Conservation (phyloP, 805 yeast species). For the Sugiyamaella floridensis region DNA sequence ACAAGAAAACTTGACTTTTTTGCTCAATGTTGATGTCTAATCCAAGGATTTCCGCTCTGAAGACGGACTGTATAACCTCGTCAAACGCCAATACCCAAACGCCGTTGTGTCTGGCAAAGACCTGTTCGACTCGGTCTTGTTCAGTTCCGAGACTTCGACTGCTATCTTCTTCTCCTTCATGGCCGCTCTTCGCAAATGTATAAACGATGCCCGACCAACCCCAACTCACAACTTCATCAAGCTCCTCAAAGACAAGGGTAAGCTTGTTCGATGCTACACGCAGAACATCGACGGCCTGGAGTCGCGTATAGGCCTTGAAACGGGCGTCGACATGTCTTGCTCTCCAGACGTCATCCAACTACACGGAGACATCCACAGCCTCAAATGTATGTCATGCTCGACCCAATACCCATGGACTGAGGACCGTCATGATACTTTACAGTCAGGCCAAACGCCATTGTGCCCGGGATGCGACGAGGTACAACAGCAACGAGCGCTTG, state of each 20-base stretch:
- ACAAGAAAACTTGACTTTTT: no score
- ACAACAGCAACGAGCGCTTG: conserved; percentile 47
- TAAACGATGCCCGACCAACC: conserved; percentile 68
- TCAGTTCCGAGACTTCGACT: conserved; percentile 59
- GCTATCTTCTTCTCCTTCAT: conserved; percentile 81
- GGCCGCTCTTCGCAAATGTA: conserved; percentile 65
- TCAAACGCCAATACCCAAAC: conserved; percentile 54
- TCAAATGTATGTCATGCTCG: conserved; percentile 72
- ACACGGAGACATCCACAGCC: conserved; percentile 77
- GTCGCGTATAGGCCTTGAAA: conserved; percentile 49
- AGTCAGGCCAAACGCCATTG: conserved; percentile 64
- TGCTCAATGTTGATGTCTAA: neutral
- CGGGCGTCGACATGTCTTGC: conserved; percentile 53
- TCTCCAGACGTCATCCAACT: conserved; percentile 70
- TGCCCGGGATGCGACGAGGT: conserved; percentile 62
- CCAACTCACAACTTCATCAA: conserved; percentile 73
- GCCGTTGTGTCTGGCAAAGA: conserved; percentile 77
- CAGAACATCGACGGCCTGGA: conserved; percentile 94
- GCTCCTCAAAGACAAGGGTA: conserved; percentile 51
- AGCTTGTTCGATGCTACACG: conserved; percentile 79
- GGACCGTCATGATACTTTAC: conserved; percentile 40
- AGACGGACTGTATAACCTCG: conserved; percentile 73
- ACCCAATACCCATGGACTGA: conserved; percentile 54
- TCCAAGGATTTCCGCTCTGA: conserved; percentile 67
- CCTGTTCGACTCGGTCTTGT: conserved; percentile 78